A percentile compares a stretch with the other conserved stretches of the same genome.
phyloP scores from a whole-genome alignment of 345 rosid genomes.

The Populus davidiana region DNA sequence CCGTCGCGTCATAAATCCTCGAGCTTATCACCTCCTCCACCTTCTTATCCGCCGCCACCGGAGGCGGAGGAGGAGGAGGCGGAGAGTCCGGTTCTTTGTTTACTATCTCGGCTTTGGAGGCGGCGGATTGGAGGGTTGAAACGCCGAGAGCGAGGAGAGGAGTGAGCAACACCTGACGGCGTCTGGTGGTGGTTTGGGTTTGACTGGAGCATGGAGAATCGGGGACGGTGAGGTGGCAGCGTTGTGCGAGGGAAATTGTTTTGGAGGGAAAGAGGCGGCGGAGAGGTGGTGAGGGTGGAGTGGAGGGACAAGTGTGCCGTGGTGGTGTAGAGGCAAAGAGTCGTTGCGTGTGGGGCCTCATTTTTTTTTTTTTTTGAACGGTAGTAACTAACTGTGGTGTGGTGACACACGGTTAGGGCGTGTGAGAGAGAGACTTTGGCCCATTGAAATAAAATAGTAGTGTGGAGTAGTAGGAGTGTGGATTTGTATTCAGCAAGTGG shows the following conservation, averaged over 20 bases:
- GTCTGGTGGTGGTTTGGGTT: constrained; percentile 14
- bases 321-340: background rate
- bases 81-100: constrained; percentile 8
- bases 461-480: too few relatives aligned
- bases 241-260: background rate
- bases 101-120: constrained; percentile 21
- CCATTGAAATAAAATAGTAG: too few relatives aligned
- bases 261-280: constrained; percentile 16
- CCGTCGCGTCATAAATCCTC: constrained; percentile 83
- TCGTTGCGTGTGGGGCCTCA: constrained; percentile 9
- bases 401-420: background rate
- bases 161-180: constrained; percentile 43
- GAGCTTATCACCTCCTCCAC: constrained; percentile 38
- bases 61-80: constrained; percentile 11
- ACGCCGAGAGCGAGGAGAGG: constrained; percentile 38
- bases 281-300: background rate
- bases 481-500: background rate
- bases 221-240: constrained; percentile 4
- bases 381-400: background rate
- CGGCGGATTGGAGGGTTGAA: constrained; percentile 18
- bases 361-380: background rate
- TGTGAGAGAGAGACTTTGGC: background rate
- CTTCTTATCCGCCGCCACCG: constrained; percentile 15
- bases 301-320: background rate
- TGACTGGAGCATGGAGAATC: background rate